phyloP scores from a whole-genome alignment of 768 basidiomycete species.

The Hygrocybe punicea region DNA sequence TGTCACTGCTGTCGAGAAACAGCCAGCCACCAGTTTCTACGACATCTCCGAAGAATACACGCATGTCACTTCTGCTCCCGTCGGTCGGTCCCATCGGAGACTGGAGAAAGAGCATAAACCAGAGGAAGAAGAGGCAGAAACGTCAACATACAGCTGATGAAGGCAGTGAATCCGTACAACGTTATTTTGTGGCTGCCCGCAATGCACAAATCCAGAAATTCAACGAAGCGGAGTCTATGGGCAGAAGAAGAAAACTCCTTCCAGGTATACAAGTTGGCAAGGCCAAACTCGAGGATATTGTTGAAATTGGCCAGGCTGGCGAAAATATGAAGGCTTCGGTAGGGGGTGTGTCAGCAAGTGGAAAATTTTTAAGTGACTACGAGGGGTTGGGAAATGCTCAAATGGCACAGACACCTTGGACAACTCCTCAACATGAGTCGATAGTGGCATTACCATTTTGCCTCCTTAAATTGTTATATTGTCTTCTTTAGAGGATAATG shows the following conservation, averaged over 20 bases:
- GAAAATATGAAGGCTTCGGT: conserved; percentile 87
- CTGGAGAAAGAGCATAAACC: conserved; percentile 94
- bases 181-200: conserved; percentile 92
- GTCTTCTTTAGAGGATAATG: conserved; percentile 75
- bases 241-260: conserved; percentile 79
- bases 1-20: conserved; percentile 98
- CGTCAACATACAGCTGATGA: conserved; percentile 68
- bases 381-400: conserved; percentile 82
- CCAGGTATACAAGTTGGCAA: conserved; percentile 93
- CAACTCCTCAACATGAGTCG: conserved; percentile 89
- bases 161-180: conserved; percentile 53
- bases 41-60: conserved; percentile 94
- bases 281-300: conserved; percentile 92
- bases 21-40: conserved; percentile 92
- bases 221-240: conserved; percentile 95
- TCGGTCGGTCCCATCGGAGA: conserved; percentile 87
- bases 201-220: conserved; percentile 97
- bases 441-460: not conserved
- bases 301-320: conserved; percentile 93
- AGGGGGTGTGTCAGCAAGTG: conserved; percentile 75
- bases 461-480: conserved; percentile 5
- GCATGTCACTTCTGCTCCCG: conserved; percentile 75
- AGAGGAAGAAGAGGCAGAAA: conserved; percentile 92
- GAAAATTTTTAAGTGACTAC: conserved; percentile 84
- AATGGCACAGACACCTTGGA: conserved; percentile 92